Evolutionary conservation across 2,329 filamentous ascomycete species (phyloP), one percentile per base, ranked within the genome.

Genomic region (Trichothecium roseum): DNA sequence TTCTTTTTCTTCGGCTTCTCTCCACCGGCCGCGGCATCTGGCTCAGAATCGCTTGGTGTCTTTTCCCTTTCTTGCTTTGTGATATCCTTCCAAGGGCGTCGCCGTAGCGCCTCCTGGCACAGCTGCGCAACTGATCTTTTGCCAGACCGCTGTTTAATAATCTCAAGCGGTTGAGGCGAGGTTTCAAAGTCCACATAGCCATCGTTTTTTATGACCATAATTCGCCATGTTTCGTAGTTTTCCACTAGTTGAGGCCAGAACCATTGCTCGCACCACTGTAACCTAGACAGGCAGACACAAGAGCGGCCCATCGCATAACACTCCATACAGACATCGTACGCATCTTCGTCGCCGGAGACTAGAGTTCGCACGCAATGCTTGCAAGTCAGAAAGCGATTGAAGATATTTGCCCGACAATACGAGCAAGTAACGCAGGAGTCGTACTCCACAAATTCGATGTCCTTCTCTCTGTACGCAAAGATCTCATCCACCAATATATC

Each of bases 261-360:
- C 71, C 88, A 95, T 53, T 96, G 91, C 53, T 98, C 88, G 34
- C 85, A 86, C 88, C 89, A 98, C 41, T 74, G 77, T 9, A 94
- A 71, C 15, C 78, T 78, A 4, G 88, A 94, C 34, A 94, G 72
- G 51, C 91, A 98, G 3, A 74, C 76, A 53, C 91, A 98, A 31
- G 88, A 94, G 35, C 91, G 77, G 16, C 91, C 91, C 83, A 96
- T 94, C n/a, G 79, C 83, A 52, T 94, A 98, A 53, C 91, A 98
- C 47, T 98, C 91, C 84, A 98, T 88, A 52, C 91, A 98, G 16
- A 98, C 72, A 54, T 98, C 91, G 53, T 96, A 98, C 0, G 84
- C 84, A 51, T 96, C 84, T 37, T 86, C 81, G 13, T 71, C 75
- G 22, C 78, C 83, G 40, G 72, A 72, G 9, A 72, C 64, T 15